These are phyloP conservation scores for Rhazya stricta DNA, from an alignment of 257 asterid species.

Conservation along the genomic window DNA sequence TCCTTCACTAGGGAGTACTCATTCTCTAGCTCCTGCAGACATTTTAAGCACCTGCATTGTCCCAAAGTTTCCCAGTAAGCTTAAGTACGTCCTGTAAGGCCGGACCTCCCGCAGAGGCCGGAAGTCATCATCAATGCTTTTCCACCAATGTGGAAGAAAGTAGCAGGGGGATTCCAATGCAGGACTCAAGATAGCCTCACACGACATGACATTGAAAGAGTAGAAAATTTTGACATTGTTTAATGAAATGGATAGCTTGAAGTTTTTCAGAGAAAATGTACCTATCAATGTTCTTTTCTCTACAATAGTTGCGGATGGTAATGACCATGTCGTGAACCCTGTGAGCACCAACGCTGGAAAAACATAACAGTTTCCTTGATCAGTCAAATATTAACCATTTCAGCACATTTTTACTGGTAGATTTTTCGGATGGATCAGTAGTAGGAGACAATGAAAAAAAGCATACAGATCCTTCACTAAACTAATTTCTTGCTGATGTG, in stretches of 20 bases:
- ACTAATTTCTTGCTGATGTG: too few species aligned
- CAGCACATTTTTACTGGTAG: not conserved
- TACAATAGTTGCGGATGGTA: constrained; percentile 58
- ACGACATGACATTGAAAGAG: too few species aligned
- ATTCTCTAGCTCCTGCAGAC: constrained; percentile 56
- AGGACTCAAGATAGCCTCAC: too few species aligned
- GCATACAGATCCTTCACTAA: too few species aligned
- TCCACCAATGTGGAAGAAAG: not conserved
- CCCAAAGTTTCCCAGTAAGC: not conserved
- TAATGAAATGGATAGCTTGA: not conserved
- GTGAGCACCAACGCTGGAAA: constrained; percentile 33
- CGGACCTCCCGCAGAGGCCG: too few species aligned
- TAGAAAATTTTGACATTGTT: not conserved
- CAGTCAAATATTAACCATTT: not conserved
- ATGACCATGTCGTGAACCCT: constrained; percentile 30
- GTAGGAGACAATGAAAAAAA: too few species aligned
- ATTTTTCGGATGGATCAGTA: too few species aligned
- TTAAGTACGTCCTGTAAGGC: too few species aligned
- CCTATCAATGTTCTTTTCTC: constrained; percentile 69
- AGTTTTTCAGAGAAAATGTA: constrained; percentile 21
- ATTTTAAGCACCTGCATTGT: constrained; percentile 59
- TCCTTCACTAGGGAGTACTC: constrained; percentile 63
- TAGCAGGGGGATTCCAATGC: not conserved
- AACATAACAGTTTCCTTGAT: not conserved
- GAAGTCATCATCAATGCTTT: too few species aligned